A percentile compares a stretch with the other conserved stretches of the same genome.
These are phyloP conservation scores for Arthroderma uncinatum DNA, from an alignment of 2,329 filamentous ascomycete species.

Conservation along the genomic window DNA sequence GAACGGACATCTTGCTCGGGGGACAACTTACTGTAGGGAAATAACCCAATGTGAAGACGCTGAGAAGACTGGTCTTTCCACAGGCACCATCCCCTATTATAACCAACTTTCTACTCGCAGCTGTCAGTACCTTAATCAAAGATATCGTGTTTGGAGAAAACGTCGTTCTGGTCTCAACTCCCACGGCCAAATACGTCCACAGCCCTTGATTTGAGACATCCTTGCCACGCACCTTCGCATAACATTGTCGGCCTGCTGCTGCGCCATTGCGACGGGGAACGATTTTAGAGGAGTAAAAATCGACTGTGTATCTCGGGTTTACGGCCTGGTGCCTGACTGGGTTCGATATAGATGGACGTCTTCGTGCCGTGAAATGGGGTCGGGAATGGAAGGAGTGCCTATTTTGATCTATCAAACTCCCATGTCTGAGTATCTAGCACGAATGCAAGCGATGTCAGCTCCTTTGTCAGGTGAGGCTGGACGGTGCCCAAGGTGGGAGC, in stretches of 20 bases:
- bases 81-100: constrained; percentile 97
- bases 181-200: neutral
- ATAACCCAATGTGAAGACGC: constrained; percentile 94
- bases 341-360: neutral
- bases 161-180: neutral
- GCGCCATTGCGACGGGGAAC: constrained; percentile 26
- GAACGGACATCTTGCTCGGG: neutral
- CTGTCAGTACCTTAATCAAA: neutral
- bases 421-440: constrained; percentile 1
- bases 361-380: neutral
- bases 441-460: neutral
- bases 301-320: neutral
- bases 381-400: neutral
- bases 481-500: constrained; percentile 1
- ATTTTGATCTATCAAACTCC: neutral
- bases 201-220: neutral
- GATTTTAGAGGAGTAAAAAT: constrained; percentile 2
- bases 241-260: constrained; percentile 33
- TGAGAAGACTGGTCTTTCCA: constrained; percentile 93
- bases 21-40: constrained; percentile 74
- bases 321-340: neutral
- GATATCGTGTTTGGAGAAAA: neutral
- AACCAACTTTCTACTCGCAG: constrained; percentile 65
- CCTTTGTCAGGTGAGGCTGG: neutral
- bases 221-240: constrained; percentile 22